phyloP scores from a whole-genome alignment of 768 basidiomycete species.

The Suillus subalutaceus region DNA sequence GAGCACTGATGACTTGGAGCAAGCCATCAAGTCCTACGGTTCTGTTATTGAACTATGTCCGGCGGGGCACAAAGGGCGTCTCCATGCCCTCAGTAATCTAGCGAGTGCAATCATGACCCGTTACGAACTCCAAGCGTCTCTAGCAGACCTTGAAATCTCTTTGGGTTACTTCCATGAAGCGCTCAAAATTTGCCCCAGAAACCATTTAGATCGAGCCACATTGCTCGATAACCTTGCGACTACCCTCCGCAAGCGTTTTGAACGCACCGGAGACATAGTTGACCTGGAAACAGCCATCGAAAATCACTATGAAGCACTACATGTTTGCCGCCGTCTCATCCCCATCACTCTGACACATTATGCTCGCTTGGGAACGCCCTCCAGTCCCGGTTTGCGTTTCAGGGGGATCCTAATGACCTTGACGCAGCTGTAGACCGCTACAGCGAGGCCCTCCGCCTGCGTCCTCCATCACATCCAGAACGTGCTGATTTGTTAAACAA shows the following conservation, averaged over 20 bases:
- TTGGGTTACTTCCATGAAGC: slow-evolving; percentile 15
- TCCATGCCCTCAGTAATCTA: slow-evolving; percentile 20
- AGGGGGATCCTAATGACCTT: slow-evolving; percentile 6
- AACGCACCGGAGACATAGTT: slow-evolving; percentile 18
- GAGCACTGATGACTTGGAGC: slow-evolving; percentile 14
- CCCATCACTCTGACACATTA: slow-evolving; percentile 16
- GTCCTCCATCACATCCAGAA: slow-evolving; percentile 13
- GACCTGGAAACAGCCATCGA: slow-evolving; percentile 31
- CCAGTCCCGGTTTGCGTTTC: slow-evolving; percentile 4
- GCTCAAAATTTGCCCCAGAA: slow-evolving; percentile 12
- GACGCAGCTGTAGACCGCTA: slow-evolving; percentile 4
- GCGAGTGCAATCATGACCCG: slow-evolving; percentile 34
- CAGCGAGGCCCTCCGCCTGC: slow-evolving; percentile 10
- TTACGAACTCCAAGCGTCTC: slow-evolving; percentile 24
- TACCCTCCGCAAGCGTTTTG: slow-evolving; percentile 21
- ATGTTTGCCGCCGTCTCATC: background rate
- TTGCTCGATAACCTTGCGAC: slow-evolving; percentile 18
- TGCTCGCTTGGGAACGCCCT: slow-evolving; percentile 24
- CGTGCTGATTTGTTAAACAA: slow-evolving; percentile 13
- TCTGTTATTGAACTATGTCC: background rate
- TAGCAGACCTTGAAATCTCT: slow-evolving; percentile 21
- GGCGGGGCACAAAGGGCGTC: background rate
- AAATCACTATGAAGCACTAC: slow-evolving; percentile 15
- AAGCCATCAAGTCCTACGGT: slow-evolving; percentile 22
- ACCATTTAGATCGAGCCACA: slow-evolving; percentile 7